These are phyloP conservation scores for Cladorrhinum samala DNA, from an alignment of 495 filamentous ascomycete genomes.

Conservation along the genomic window DNA sequence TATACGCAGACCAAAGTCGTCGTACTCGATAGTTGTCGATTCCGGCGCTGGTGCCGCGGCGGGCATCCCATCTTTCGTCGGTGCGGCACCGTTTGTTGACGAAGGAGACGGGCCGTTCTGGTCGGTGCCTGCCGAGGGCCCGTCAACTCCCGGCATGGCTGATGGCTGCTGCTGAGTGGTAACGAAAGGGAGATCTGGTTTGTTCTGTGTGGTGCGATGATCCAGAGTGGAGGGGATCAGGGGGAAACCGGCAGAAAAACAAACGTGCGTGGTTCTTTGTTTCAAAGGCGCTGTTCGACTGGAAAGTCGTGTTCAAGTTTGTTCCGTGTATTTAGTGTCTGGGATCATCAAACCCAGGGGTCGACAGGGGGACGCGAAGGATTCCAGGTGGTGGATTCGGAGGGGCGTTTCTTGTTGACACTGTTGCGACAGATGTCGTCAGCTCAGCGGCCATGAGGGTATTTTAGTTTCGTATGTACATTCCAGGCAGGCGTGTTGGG, in stretches of 20 bases:
- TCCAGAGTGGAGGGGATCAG: not conserved
- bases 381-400: not conserved
- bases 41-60: not conserved
- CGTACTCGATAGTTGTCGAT: slow-evolving; percentile 38
- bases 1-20: slow-evolving; percentile 54
- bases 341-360: not conserved
- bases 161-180: not conserved
- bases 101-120: slow-evolving; percentile 4
- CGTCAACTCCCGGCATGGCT: slow-evolving; percentile 23
- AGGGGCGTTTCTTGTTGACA: not conserved
- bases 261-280: not conserved
- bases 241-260: not conserved
- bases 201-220: not conserved
- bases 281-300: not conserved
- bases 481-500: not conserved
- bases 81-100: not conserved
- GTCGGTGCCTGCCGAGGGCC: slow-evolving; percentile 21
- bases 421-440: not conserved
- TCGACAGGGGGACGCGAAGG: not conserved
- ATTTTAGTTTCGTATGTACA: too few relatives aligned
- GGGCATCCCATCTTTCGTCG: slow-evolving; percentile 9
- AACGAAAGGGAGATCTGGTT: not conserved
- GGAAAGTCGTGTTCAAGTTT: not conserved
- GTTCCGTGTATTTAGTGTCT: not conserved
- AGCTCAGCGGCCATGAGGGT: not conserved